phyloP scores from a whole-genome alignment of 495 filamentous ascomycete genomes.

The Cudoniella acicularis region DNA sequence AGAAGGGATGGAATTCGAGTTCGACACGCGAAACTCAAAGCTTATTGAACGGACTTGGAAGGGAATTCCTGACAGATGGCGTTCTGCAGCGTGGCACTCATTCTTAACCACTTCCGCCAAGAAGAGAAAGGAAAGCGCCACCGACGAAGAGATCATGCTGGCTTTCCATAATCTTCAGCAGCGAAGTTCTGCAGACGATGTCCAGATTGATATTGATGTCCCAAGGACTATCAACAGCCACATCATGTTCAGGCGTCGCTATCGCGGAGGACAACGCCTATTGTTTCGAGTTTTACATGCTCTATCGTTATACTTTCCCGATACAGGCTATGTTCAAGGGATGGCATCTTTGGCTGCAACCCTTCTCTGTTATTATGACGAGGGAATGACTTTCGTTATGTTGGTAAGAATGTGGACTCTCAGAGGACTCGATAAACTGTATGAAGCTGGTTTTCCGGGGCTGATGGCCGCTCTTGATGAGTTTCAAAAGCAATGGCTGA shows the following conservation, averaged over 20 bases:
- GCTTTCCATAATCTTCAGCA: conserved; percentile 67
- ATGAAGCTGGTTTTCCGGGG: conserved; percentile 77
- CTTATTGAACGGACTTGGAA: conserved; percentile 94
- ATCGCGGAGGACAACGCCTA: conserved; percentile 85
- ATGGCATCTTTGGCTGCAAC: conserved; percentile 96
- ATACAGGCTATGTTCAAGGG: conserved; percentile 93
- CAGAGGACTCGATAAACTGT: conserved; percentile 80
- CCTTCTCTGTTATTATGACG: conserved; percentile 92
- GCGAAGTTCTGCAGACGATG: conserved; percentile 78
- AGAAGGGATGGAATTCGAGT: conserved; percentile 85
- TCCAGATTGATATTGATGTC: conserved; percentile 97
- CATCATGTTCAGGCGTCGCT: conserved; percentile 94
- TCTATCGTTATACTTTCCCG: conserved; percentile 86
- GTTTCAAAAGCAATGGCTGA: conserved; percentile 84
- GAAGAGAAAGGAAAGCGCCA: conserved; percentile 50
- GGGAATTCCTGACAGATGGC: conserved; percentile 95
- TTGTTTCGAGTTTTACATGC: conserved; percentile 91
- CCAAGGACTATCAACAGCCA: conserved; percentile 92
- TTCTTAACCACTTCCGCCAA: conserved; percentile 86
- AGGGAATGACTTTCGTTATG: conserved; percentile 94
- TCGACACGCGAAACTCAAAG: conserved; percentile 80
- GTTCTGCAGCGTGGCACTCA: conserved; percentile 88
- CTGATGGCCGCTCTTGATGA: conserved; percentile 85
- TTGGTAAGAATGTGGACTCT: conserved; percentile 86
- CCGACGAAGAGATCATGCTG: conserved; percentile 68